phyloP scores from a whole-genome alignment of 2,329 filamentous ascomycete species.

The Truncatella angustata region DNA sequence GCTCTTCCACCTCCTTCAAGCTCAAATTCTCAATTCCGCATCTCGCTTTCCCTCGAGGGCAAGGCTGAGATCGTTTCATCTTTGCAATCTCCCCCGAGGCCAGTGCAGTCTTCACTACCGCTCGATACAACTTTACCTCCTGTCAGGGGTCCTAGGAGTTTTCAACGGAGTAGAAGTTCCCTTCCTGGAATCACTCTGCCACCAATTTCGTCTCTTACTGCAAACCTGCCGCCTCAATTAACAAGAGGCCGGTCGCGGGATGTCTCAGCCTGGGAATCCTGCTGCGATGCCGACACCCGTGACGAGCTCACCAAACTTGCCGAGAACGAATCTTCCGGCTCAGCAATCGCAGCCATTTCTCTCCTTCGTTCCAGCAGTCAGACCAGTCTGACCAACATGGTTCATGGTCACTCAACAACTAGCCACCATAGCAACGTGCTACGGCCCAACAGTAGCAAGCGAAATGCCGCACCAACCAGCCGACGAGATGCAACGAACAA shows the following conservation, averaged over 20 bases:
- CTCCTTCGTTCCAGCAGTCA: slow-evolving; percentile 69
- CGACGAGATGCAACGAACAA: slow-evolving; percentile 42
- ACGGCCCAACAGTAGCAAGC: slow-evolving; percentile 61
- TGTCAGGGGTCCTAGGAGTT: slow-evolving; percentile 46
- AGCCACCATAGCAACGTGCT: slow-evolving; percentile 34
- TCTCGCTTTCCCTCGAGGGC: slow-evolving; percentile 84
- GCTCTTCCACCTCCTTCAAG: slow-evolving; percentile 36
- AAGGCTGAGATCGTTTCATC: slow-evolving; percentile 82
- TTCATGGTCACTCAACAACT: slow-evolving; percentile 30
- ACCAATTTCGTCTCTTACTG: slow-evolving; percentile 52
- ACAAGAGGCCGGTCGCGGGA: slow-evolving; percentile 77
- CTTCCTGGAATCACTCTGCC: slow-evolving; percentile 57
- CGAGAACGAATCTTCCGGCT: slow-evolving; percentile 76
- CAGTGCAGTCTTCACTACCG: slow-evolving; percentile 48
- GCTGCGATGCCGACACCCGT: slow-evolving; percentile 76
- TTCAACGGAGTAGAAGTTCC: slow-evolving; percentile 72
- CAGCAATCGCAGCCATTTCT: slow-evolving; percentile 77
- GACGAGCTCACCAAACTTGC: slow-evolving; percentile 79
- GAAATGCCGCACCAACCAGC: slow-evolving; percentile 49
- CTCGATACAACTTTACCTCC: slow-evolving; percentile 45
- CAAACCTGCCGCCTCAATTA: slow-evolving; percentile 52
- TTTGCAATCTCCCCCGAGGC: slow-evolving; percentile 68
- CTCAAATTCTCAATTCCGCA: slow-evolving; percentile 60
- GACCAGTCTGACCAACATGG: slow-evolving; percentile 35
- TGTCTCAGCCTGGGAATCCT: slow-evolving; percentile 87